Conservation (phyloP, 805 yeast species). For the Myxozyma monticola region DNA sequence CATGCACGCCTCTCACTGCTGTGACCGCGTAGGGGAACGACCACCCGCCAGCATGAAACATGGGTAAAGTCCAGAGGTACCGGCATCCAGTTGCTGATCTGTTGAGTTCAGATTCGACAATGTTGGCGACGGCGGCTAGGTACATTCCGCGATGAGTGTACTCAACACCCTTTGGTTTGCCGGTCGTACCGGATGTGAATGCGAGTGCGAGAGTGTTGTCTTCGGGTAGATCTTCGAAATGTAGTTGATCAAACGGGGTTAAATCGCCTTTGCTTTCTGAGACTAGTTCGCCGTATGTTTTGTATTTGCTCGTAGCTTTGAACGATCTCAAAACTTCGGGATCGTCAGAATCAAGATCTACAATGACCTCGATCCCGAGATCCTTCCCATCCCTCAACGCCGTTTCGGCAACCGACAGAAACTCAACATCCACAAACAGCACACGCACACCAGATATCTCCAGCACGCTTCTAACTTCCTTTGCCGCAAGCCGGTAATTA, state of each 20-base stretch:
- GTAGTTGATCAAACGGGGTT: constrained; percentile 16
- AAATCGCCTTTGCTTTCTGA: constrained; percentile 1
- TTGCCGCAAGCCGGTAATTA: constrained; percentile 38
- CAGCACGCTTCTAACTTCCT: constrained; percentile 37
- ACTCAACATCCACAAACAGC: constrained; percentile 21
- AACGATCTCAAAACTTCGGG: constrained; percentile 13
- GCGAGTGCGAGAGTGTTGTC: constrained; percentile 27
- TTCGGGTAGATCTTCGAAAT: constrained; percentile 29
- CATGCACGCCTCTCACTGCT: constrained; percentile 42
- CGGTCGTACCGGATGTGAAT: constrained; percentile 43
- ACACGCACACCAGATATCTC: constrained; percentile 32
- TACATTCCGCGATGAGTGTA: constrained; percentile 41
- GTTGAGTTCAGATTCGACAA: constrained; percentile 39
- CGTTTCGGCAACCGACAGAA: constrained; percentile 19
- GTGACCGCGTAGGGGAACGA: constrained; percentile 43
- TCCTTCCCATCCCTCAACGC: constrained; percentile 27
- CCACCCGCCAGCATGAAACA: constrained; percentile 45
- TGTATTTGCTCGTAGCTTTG: background rate
- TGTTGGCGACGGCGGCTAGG: constrained; percentile 36
- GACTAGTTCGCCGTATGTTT: constrained; percentile 17
- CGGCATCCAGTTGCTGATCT: constrained; percentile 36
- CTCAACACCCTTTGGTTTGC: constrained; percentile 43
- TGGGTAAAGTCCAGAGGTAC: constrained; percentile 43
- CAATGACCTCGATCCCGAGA: constrained; percentile 19
- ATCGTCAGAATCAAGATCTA: constrained; percentile 27